Evolutionary conservation across 768 basidiomycete genomes (phyloP).

Genomic region (Ephemerocybe angulata): DNA sequence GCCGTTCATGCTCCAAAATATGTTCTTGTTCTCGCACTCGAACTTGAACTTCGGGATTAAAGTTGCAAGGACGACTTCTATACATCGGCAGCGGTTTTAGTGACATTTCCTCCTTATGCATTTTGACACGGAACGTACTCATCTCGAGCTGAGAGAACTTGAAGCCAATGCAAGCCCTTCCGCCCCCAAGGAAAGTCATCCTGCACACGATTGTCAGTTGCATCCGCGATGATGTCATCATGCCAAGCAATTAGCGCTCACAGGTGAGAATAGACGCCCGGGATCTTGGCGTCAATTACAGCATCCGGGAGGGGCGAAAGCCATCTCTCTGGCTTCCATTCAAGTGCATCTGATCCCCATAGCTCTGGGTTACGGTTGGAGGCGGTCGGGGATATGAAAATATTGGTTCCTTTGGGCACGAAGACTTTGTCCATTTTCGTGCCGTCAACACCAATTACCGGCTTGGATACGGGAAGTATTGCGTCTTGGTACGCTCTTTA

Average conservation of each 20-base stretch:
- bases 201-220: slow-evolving; percentile 6
- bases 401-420: slow-evolving; percentile 34
- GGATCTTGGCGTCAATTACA: slow-evolving; percentile 35
- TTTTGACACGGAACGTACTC: slow-evolving; percentile 8
- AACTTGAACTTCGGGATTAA: slow-evolving; percentile 11
- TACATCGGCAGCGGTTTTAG: background rate
- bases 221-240: background rate
- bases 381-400: slow-evolving; percentile 33
- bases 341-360: slow-evolving; percentile 45
- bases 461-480: slow-evolving; percentile 40
- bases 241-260: slow-evolving; percentile 17
- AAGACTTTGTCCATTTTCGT: slow-evolving; percentile 29
- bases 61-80: slow-evolving; percentile 10
- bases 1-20: background rate
- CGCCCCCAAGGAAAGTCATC: slow-evolving; percentile 24
- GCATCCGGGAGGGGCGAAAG: slow-evolving; percentile 33
- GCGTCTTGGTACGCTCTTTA: slow-evolving; percentile 15
- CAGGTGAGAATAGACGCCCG: slow-evolving; percentile 44
- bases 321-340: slow-evolving; percentile 55
- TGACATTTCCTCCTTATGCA: background rate
- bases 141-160: slow-evolving; percentile 18
- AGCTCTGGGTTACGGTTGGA: slow-evolving; percentile 38
- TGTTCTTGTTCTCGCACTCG: background rate
- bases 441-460: slow-evolving; percentile 38
- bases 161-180: slow-evolving; percentile 20